These are phyloP conservation scores for Penicillium rolfsii DNA, from an alignment of 2,329 filamentous ascomycete species.

Conservation along the genomic window DNA sequence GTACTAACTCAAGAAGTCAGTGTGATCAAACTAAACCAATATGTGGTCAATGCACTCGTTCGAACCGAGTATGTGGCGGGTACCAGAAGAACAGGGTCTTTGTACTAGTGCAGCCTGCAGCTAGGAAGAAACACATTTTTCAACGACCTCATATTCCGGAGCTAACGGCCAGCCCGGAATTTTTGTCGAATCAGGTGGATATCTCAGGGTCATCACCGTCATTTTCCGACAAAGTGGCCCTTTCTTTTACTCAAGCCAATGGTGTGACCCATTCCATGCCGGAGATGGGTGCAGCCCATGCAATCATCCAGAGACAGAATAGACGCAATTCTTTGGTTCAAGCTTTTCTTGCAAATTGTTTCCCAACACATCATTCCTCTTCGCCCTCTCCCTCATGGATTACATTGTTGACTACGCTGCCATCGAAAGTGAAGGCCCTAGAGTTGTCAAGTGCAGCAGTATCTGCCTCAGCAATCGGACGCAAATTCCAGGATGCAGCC, in stretches of 20 bases:
- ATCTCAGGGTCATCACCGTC: not conserved
- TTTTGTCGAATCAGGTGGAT: not conserved
- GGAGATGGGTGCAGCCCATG: not conserved
- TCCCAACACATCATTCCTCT: not conserved
- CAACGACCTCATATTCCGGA: not conserved
- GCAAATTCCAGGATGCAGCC: not conserved
- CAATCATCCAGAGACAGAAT: not conserved
- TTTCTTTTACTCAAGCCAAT: not conserved
- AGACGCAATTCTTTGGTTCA: not conserved
- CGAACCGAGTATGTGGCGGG: constrained; percentile 35
- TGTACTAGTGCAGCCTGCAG: constrained; percentile 29
- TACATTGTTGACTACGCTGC: not conserved
- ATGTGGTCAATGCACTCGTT: constrained; percentile 37
- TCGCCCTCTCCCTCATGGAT: not conserved
- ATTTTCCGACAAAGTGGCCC: not conserved
- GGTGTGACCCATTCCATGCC: not conserved
- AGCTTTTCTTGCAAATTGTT: not conserved
- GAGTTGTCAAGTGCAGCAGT: not conserved
- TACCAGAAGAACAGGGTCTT: constrained; percentile 36
- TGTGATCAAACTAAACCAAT: constrained; percentile 36
- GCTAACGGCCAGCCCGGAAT: not conserved
- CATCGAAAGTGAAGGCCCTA: not conserved
- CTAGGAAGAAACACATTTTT: not conserved
- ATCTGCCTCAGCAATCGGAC: not conserved
- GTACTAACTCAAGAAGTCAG: constrained; percentile 14